phyloP scores from a whole-genome alignment of 768 basidiomycete genomes.

The Vararia minispora region DNA sequence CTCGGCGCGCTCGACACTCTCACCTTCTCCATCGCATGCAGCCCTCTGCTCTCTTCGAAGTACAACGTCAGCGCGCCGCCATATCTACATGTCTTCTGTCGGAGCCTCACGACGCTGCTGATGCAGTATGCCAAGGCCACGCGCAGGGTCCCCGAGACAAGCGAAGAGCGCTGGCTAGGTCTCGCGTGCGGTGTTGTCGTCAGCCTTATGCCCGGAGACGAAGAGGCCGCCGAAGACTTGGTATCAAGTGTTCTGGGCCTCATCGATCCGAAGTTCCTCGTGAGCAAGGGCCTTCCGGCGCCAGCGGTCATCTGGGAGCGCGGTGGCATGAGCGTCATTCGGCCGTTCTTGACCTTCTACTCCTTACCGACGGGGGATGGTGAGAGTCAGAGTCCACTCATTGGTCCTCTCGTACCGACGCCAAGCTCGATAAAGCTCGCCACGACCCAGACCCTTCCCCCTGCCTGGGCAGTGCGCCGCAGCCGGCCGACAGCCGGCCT shows the following conservation, averaged over 20 bases:
- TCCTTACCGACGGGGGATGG: constrained; percentile 36
- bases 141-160: constrained; percentile 40
- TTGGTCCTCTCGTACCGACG: constrained; percentile 41
- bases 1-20: constrained; percentile 43
- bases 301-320: constrained; percentile 37
- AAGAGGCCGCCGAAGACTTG: constrained; percentile 38
- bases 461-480: constrained; percentile 5
- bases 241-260: constrained; percentile 27
- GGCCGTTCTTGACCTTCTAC: constrained; percentile 48
- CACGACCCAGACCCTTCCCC: constrained; percentile 41
- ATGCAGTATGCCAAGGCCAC: constrained; percentile 47
- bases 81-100: constrained; percentile 27
- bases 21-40: constrained; percentile 36
- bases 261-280: constrained; percentile 32
- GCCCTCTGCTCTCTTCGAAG: constrained; percentile 39
- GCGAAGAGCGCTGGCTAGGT: constrained; percentile 52
- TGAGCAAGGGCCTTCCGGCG: constrained; percentile 24
- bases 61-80: constrained; percentile 14
- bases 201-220: constrained; percentile 63
- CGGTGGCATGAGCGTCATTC: constrained; percentile 37
- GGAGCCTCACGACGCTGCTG: constrained; percentile 47
- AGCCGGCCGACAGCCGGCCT: constrained; percentile 23
- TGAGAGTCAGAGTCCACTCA: constrained; percentile 20
- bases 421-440: constrained; percentile 43
- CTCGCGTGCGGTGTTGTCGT: constrained; percentile 49